These are phyloP conservation scores for Camellia lanceoleosa DNA, from an alignment of 148 eudicot species.

Conservation along the genomic window DNA sequence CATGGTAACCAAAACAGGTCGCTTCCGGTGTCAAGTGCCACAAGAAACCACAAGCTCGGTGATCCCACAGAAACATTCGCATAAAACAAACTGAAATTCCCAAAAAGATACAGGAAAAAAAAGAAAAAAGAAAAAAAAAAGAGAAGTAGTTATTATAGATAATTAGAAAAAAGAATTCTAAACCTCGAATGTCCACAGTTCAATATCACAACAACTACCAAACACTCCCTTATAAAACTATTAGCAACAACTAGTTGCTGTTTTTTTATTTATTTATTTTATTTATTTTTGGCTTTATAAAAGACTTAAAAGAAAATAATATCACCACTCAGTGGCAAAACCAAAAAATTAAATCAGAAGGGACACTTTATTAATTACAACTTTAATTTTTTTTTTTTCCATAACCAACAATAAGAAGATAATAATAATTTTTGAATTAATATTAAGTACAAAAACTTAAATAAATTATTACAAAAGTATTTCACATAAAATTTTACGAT, in stretches of 20 bases:
- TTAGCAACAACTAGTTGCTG: background rate
- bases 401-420: too few species aligned
- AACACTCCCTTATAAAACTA: background rate
- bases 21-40: constrained; percentile 94
- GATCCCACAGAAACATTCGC: constrained; percentile 81
- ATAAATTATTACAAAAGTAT: too few species aligned
- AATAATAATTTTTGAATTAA: too few species aligned
- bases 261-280: too few species aligned
- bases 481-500: too few species aligned
- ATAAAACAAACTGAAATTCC: constrained; percentile 74
- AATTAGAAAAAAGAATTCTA: background rate
- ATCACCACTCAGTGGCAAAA: background rate
- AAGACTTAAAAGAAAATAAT: too few species aligned
- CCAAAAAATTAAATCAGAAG: too few species aligned
- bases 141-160: background rate
- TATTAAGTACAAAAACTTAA: too few species aligned
- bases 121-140: too few species aligned
- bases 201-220: background rate
- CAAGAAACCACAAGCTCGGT: constrained; percentile 58
- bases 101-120: background rate
- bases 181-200: background rate
- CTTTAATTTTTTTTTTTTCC: too few species aligned
- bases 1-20: constrained; percentile 92
- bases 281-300: too few species aligned
- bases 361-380: too few species aligned